Evolutionary conservation across 768 basidiomycete genomes (phyloP).

Genomic region (Russula emetica): DNA sequence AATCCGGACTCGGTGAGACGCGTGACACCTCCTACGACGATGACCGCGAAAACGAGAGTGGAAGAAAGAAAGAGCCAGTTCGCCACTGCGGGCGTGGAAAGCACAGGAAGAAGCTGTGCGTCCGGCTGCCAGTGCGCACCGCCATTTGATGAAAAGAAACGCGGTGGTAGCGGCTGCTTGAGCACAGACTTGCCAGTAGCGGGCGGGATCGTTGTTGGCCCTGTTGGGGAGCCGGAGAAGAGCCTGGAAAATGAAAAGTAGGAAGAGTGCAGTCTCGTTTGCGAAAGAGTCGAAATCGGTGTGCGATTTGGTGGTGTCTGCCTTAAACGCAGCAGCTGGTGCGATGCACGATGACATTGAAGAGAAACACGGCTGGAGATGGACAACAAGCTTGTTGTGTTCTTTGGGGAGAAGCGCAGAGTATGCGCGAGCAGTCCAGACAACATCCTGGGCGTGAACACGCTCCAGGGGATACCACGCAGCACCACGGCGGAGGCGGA

Average conservation of each 20-base stretch:
- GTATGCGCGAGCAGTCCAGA: neutral
- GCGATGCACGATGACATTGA: neutral
- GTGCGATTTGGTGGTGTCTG: neutral
- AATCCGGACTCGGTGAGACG: conserved; percentile 96
- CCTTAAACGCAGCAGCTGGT: neutral
- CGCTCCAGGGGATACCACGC: neutral
- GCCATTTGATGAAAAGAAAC: conserved; percentile 41
- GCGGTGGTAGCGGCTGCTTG: conserved; percentile 28
- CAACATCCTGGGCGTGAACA: neutral
- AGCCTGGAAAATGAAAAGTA: neutral
- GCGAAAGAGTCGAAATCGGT: neutral
- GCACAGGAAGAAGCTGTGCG: conserved; percentile 48
- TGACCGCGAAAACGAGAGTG: conserved; percentile 81
- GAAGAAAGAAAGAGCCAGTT: conserved; percentile 85
- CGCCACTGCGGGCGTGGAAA: conserved; percentile 67
- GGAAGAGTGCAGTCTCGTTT: conserved; percentile 2
- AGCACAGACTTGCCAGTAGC: conserved; percentile 22
- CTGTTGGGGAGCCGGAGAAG: neutral
- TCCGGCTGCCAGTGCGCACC: conserved; percentile 18
- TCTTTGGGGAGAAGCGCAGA: neutral
- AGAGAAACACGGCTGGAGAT: no score
- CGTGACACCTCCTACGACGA: conserved; percentile 94
- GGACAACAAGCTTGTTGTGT: neutral
- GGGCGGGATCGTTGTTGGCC: conserved; percentile 14
- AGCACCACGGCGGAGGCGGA: no score